Conservation (phyloP, 768 basidiomycete genomes). For the Pleurotus pulmonarius region DNA sequence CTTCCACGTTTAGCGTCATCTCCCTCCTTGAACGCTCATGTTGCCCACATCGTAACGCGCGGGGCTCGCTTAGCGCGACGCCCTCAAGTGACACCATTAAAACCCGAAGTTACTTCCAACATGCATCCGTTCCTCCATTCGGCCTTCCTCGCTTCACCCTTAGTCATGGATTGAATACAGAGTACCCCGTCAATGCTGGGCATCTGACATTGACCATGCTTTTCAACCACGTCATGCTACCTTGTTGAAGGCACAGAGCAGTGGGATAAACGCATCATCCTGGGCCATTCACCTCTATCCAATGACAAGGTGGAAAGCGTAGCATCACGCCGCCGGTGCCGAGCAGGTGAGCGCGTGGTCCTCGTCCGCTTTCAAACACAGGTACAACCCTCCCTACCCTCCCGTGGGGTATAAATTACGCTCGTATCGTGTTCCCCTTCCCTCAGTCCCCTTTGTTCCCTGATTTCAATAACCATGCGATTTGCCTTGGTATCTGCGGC, state of each 20-base stretch:
- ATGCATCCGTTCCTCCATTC: not conserved
- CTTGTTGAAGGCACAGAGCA: not conserved
- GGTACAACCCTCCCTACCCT: not conserved
- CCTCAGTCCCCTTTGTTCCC: not conserved
- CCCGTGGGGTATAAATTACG: not conserved
- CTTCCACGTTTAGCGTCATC: not conserved
- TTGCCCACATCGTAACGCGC: not conserved
- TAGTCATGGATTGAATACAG: not conserved
- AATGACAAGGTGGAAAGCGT: too few relatives aligned
- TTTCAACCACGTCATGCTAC: not conserved
- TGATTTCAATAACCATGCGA: conserved; percentile 16
- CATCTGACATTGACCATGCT: not conserved
- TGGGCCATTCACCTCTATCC: not conserved
- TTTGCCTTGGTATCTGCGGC: conserved; percentile 21
- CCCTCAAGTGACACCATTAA: not conserved
- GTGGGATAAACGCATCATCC: not conserved
- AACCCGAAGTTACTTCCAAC: conserved; percentile 1
- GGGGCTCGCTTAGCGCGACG: not conserved
- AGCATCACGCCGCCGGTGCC: not conserved
- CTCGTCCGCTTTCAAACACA: not conserved
- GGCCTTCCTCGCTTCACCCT: not conserved
- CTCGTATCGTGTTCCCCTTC: not conserved
- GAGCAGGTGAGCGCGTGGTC: not conserved
- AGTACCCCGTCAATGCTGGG: not conserved
- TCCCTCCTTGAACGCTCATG: not conserved